A percentile compares a stretch with the other conserved stretches of the same genome.
These are phyloP conservation scores for Candida argentea DNA, from an alignment of 805 yeast genomes.

Conservation along the genomic window DNA sequence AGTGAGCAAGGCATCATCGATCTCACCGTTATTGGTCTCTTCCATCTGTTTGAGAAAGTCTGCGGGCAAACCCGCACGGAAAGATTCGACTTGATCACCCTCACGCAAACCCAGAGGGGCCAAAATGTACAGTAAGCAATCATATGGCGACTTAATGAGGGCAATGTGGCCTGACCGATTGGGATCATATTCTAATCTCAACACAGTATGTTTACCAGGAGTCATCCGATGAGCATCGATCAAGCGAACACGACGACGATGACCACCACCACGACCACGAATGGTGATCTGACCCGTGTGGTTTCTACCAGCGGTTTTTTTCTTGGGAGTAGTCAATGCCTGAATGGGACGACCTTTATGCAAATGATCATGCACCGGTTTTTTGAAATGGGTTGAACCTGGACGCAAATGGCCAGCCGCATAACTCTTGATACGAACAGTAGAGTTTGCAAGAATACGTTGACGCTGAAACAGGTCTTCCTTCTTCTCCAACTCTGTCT, in stretches of 20 bases:
- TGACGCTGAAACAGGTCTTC: constrained; percentile 65
- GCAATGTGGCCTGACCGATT: constrained; percentile 92
- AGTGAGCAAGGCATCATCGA: constrained; percentile 85
- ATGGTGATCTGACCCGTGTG: constrained; percentile 80
- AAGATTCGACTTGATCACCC: constrained; percentile 86
- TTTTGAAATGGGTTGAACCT: constrained; percentile 78
- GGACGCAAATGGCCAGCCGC: constrained; percentile 72
- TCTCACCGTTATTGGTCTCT: constrained; percentile 53
- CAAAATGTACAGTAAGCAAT: constrained; percentile 63
- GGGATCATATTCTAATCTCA: constrained; percentile 92
- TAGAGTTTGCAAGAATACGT: constrained; percentile 59
- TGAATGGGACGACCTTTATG: constrained; percentile 77
- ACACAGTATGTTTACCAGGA: constrained; percentile 68
- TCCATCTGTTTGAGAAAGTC: constrained; percentile 66
- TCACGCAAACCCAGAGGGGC: constrained; percentile 91
- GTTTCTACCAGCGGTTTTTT: constrained; percentile 81
- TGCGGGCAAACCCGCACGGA: constrained; percentile 78
- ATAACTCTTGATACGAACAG: constrained; percentile 60
- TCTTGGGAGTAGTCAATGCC: constrained; percentile 63
- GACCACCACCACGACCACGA: constrained; percentile 97
- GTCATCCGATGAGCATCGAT: constrained; percentile 63
- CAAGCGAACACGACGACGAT: constrained; percentile 75
- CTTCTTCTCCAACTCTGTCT: constrained; percentile 71
- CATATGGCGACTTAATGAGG: constrained; percentile 52
- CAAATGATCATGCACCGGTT: constrained; percentile 79